Evolutionary conservation across 2,329 filamentous ascomycete genomes (phyloP), one percentile per base, ranked within the genome.

Genomic region (Fusarium sterilihyphosum): DNA sequence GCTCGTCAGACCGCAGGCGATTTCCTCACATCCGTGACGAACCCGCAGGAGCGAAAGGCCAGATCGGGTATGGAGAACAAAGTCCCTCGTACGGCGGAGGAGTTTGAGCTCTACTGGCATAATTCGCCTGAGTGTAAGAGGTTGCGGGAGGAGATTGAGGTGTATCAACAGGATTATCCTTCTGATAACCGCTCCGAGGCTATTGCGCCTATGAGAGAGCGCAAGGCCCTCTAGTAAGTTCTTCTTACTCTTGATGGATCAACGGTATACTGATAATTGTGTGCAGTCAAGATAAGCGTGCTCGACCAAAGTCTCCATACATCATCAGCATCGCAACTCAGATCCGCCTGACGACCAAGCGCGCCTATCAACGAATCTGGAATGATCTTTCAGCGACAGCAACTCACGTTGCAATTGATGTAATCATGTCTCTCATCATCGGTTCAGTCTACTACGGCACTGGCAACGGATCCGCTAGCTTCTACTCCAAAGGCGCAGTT

Each of bases 1-100:
- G 81, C 86, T 6, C 87, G 92, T 6, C 91, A 93, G 78, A 93
- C 91, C 0, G 92, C 89, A 0, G 90, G 88, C 5, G 92, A 94
- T 76, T 94, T 94, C 77, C 83, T 94, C 17, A 94, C 92, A 0
- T 90, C 90, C 1, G 84, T 94, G 33, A 93, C 92, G 1, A 92
- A 91, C 74, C 90, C 91, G 0, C 80, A 83, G 1, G 92, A 93
- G 80, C 86, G 92, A 37, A 82, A 83, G 52, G 81, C 88, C 1
- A 84, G 85, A 4, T 77, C 85, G 12, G 92, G 92, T 0, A 91
- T 88, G 81, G 90, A 93, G 75, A 81, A 85, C 64, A 84, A 84
- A 54, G 89, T 92, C 0, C 92, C 92, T 2, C 86, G 91, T 6
- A 94, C 92, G 0, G 86, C 92, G 0, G 91, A 93, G 52, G 92